Percentiles rank a stretch among this genome's conserved stretches.
Evolutionary conservation across 2,329 filamentous ascomycete species (phyloP).

Genomic region (Acephala macrosclerotiorum): DNA sequence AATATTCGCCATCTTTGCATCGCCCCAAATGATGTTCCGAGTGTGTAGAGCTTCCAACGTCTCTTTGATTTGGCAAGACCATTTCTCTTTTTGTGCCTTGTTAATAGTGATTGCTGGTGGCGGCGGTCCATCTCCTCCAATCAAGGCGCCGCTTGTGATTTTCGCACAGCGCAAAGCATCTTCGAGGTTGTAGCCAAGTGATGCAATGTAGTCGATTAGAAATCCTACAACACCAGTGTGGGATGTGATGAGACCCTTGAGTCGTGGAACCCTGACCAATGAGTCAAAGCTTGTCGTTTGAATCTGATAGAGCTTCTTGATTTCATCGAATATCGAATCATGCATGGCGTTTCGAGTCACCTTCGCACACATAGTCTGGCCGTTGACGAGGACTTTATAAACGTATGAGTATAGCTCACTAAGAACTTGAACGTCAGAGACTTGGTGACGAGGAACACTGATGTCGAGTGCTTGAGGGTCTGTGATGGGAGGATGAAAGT

Average conservation of each 20-base stretch:
- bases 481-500: neutral
- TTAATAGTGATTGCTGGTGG: conserved; percentile 16
- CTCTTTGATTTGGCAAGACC: conserved; percentile 12
- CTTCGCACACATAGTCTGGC: conserved; percentile 2
- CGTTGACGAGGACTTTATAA: conserved; percentile 2
- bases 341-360: neutral
- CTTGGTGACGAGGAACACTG: neutral
- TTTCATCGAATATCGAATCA: conserved; percentile 5
- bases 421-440: neutral
- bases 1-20: conserved; percentile 31
- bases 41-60: conserved; percentile 18
- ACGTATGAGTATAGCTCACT: neutral
- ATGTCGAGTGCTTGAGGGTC: neutral
- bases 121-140: neutral
- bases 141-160: neutral
- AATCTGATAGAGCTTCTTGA: conserved; percentile 15
- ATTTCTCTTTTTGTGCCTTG: conserved; percentile 15
- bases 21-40: conserved; percentile 30
- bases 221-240: conserved; percentile 17
- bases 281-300: conserved; percentile 2
- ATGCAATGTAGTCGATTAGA: conserved; percentile 16
- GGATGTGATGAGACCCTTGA: conserved; percentile 13
- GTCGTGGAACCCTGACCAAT: conserved; percentile 15
- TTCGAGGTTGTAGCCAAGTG: conserved; percentile 11
- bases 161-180: conserved; percentile 11